phyloP scores from a whole-genome alignment of 176 grass and related monocot species.

The Aegilops umbellulata region DNA sequence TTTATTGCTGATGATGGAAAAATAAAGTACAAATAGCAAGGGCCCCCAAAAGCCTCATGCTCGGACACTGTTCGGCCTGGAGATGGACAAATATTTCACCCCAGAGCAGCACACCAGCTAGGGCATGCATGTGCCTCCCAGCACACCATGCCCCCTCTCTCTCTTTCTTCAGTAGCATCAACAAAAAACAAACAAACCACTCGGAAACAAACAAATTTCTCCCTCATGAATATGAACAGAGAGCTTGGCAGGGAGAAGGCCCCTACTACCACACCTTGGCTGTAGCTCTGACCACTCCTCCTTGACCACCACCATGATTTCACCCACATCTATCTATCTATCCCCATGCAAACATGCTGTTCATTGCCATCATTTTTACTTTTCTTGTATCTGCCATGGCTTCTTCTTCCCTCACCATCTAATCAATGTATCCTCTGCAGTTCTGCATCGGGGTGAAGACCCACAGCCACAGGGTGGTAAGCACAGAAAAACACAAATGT shows the following conservation, averaged over 20 bases:
- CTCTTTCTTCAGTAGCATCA: slow-evolving; percentile 45
- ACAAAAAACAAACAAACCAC: slow-evolving; percentile 57
- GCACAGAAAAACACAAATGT: slow-evolving; percentile 37
- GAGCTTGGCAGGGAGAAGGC: slow-evolving; percentile 31
- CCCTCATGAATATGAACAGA: slow-evolving; percentile 67
- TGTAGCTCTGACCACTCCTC: slow-evolving; percentile 34
- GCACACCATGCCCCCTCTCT: slow-evolving; percentile 32
- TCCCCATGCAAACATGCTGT: slow-evolving; percentile 7
- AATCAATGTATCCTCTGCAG: slow-evolving; percentile 47
- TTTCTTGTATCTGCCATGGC: slow-evolving; percentile 27
- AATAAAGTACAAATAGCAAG: slow-evolving; percentile 51
- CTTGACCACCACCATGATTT: slow-evolving; percentile 51
- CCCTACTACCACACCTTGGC: slow-evolving; percentile 29
- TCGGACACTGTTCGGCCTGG: slow-evolving; percentile 52
- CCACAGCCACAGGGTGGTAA: slow-evolving; percentile 4
- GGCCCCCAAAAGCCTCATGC: slow-evolving; percentile 56
- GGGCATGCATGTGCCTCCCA: slow-evolving; percentile 54
- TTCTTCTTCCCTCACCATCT: slow-evolving; percentile 31
- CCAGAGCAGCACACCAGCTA: slow-evolving; percentile 45
- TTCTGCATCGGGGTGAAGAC: slow-evolving; percentile 39
- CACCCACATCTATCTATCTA: slow-evolving; percentile 20
- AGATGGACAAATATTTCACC: slow-evolving; percentile 76
- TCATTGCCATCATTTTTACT: background rate
- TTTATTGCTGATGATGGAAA: slow-evolving; percentile 41
- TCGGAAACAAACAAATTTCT: slow-evolving; percentile 53